Base-by-base conservation (phyloP, 331 rosid species). In the Ulmus americana region DNA sequence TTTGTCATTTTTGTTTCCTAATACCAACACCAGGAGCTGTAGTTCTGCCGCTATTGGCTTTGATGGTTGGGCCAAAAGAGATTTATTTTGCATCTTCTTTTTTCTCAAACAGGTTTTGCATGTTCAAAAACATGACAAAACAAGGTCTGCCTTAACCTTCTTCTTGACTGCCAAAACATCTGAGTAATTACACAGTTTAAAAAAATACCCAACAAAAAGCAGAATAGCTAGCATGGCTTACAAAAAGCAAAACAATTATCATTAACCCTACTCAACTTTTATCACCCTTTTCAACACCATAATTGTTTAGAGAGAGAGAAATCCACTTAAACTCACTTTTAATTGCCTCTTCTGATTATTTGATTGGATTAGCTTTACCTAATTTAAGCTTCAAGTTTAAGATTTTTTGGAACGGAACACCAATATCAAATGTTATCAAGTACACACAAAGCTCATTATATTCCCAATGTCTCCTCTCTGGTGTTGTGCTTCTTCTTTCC, bases 51-150 rank as follows among this genome's bases (percentile, higher is more conserved):
- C 51, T 28, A 58, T 62, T 18, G 61, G 50, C 73, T 66, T 28
- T 63, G 45, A 65, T 75, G 84, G 86, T 77, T 84, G 79, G 90
- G 66, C 87, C 84, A 69, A 55, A 77, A 69, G 74, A 44, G 73
- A 79, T 69, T 60, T 28, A 15, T 15, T 20, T 16, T 38, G 40
- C 16, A 47, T 59, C 61, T 39, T 14, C 54, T 67, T 74, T 73
- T 76, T 60, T 43, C 52, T 20, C 4, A 2, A 38, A 2, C 16
- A 18, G 49, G 16, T 59, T 59, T 10, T 39, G 45, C 18, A n/a
- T 63, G 63, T 64, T 67, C 59, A 79, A 61, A 70, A 38, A 47
- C 13, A 43, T 48, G 20, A 38, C 8, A 50, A 76, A 54, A 53
- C 7, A 15, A 53, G 12, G 35, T 16, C 70, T 66, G 76, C 62